Percentiles rank a stretch among this genome's conserved stretches.
phyloP scores from a whole-genome alignment of 1,284 basidiomycete species.

The Caloboletus inedulis region DNA sequence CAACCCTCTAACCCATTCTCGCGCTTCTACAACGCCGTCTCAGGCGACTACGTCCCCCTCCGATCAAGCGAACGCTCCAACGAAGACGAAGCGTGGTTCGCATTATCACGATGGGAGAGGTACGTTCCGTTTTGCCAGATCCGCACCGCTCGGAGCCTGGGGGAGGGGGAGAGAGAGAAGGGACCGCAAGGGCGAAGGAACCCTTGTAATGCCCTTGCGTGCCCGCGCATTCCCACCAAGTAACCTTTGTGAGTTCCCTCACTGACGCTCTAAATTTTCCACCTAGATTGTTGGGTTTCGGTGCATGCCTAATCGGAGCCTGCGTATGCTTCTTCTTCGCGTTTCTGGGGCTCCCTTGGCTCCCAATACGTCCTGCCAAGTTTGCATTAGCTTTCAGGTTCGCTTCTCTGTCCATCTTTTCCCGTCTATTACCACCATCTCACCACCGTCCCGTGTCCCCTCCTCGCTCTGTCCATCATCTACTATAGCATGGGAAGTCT shows the following conservation, averaged over 20 bases:
- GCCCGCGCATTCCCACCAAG: background rate
- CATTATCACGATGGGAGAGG: slow-evolving; percentile 88
- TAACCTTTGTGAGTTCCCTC: background rate
- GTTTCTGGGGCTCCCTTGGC: slow-evolving; percentile 85
- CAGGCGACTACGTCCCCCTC: slow-evolving; percentile 85
- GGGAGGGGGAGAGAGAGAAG: too few species aligned
- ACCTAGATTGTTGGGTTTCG: slow-evolving; percentile 85
- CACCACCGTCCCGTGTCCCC: background rate
- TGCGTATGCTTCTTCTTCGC: slow-evolving; percentile 94
- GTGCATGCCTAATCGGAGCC: slow-evolving; percentile 86
- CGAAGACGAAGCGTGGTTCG: slow-evolving; percentile 97
- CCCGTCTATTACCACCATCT: background rate
- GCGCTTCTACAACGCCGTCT: slow-evolving; percentile 72
- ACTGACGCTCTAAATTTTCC: background rate
- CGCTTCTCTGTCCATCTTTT: background rate
- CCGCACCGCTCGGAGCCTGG: background rate
- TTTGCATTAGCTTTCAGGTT: slow-evolving; percentile 88
- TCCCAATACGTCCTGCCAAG: slow-evolving; percentile 82
- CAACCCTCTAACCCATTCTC: slow-evolving; percentile 57
- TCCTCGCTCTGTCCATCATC: background rate
- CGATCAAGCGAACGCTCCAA: slow-evolving; percentile 80
- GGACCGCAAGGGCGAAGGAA: background rate
- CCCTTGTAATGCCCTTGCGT: background rate
- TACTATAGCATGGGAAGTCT: slow-evolving; percentile 67
- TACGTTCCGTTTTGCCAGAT: slow-evolving; percentile 32